Evolutionary conservation across 129 eudicot species (phyloP).

Genomic region (Cynara cardunculus): DNA sequence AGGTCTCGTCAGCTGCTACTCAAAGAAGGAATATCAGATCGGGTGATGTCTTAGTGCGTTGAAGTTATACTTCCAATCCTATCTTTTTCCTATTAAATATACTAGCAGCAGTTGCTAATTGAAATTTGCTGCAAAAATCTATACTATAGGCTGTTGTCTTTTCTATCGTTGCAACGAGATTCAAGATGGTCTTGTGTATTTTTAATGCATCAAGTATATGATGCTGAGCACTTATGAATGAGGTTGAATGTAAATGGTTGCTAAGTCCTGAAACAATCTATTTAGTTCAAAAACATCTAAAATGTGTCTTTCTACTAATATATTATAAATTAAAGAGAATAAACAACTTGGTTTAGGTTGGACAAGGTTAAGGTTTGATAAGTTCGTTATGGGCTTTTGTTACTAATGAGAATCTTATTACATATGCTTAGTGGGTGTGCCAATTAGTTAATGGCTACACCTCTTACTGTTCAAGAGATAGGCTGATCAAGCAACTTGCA

Average conservation of each 20-base stretch:
- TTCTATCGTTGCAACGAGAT: background rate
- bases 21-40: background rate
- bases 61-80: background rate
- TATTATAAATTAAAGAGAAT: background rate
- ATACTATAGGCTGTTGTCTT: background rate
- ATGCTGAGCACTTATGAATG: background rate
- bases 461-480: background rate
- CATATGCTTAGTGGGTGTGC: background rate
- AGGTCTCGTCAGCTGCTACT: background rate
- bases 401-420: background rate
- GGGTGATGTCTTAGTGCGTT: background rate
- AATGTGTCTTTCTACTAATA: background rate
- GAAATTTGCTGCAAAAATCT: background rate
- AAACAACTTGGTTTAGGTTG: background rate
- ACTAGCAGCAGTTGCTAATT: constrained; percentile 6
- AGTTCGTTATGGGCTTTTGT: background rate
- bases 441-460: background rate
- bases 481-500: background rate
- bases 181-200: background rate
- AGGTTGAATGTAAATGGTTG: background rate
- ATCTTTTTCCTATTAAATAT: background rate
- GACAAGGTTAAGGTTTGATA: background rate
- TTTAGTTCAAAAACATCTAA: background rate
- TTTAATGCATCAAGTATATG: background rate
- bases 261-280: background rate